Evolutionary conservation across 2,329 filamentous ascomycete genomes (phyloP), one percentile per base, ranked within the genome.

Genomic region (Fusarium abutilonis): DNA sequence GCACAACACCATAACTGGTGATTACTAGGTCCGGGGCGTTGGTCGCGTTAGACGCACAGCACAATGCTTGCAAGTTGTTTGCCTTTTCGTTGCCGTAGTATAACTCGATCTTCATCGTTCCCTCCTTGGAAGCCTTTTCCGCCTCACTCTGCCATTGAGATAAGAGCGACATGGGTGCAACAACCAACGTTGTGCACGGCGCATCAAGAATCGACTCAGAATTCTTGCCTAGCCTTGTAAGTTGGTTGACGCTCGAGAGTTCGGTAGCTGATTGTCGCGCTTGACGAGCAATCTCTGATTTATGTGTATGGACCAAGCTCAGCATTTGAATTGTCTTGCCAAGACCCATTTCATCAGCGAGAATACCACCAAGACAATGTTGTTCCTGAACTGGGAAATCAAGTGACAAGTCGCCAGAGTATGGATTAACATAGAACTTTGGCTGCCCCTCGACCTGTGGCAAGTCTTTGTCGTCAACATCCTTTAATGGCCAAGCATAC

Each of bases 271-370:
- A 60, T 6, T 70, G 65, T n/a, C 78, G 76, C 17, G 77, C 73
- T 21, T 74, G 71, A 13, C 75, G 70, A 4, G 80, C 78, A 13
- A 80, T 72, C 19, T 89, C 82, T 4, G 87, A 89, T 60, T 85
- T 87, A 73, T 98, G 91, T 0, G 91, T 86, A 73, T 99, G 95
- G 6, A 99, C 85, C 45, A 99, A 80, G 76, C 92, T 95, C 60
- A 99, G 86, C 93, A 99, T 98, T 73, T 99, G 94, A 49, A 99
- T 98, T 0, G 95, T 99, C 79, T 99, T 99, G 31, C 95, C 95
- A 2, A 99, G 81, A 42, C 95, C 95, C 95, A 99, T 99, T 76
- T 98, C 91, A 70, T 99, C 95, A 9, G 95, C 95, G 38, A 99
- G 80, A 54, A 99, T 91, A 6, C 95, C 95, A 40, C 95, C 95